Evolutionary conservation across 2,329 filamentous ascomycete species (phyloP), one percentile per base, ranked within the genome.

Genomic region (Penicillium sp.): DNA sequence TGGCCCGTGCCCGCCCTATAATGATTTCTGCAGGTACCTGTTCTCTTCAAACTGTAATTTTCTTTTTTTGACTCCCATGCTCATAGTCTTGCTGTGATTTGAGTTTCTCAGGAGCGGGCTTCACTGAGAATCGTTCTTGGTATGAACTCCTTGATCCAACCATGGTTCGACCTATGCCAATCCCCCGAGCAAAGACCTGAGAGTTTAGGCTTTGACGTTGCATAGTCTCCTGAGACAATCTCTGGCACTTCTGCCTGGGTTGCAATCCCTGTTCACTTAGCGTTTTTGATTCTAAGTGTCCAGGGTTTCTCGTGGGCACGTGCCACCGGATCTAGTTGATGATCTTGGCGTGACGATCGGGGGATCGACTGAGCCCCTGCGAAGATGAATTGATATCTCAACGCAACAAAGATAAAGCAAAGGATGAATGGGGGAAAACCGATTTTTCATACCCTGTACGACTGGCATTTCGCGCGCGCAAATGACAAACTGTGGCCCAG

Each of bases 11-110:
- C 29, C 33, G 46, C 19, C 21, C 52, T 26, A 29, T 35, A 49
- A 52, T 53, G n/a, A 14, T 22, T 35, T 53, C 62, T 65, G 63
- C 61, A 66, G 64, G 61, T 65, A 64, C 63, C 57, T 47, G n/a
- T 19, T 27, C 42, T 39, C 37, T 21, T 24, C 31, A 47, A 54
- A 49, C 29, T 52, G 47, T 57, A 49, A 53, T 49, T 24, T 50
- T 50, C 35, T 51, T 21, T 22, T 29, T 58, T 59, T 57, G 54
- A 57, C 44, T 60, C 56, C 37, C 35, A 47, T 21, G 9, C n/a
- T 50, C 24, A 46, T 46, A 51, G 48, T 54, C 19, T 55, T 59
- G 37, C 44, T 33, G 16, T 29, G 16, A 35, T 60, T 62, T 59
- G 58, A 61, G 33, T 61, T 62, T 59, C 45, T 14, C 29, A 39